Conservation (phyloP, 805 yeast genomes). For the Candida patagonica region DNA sequence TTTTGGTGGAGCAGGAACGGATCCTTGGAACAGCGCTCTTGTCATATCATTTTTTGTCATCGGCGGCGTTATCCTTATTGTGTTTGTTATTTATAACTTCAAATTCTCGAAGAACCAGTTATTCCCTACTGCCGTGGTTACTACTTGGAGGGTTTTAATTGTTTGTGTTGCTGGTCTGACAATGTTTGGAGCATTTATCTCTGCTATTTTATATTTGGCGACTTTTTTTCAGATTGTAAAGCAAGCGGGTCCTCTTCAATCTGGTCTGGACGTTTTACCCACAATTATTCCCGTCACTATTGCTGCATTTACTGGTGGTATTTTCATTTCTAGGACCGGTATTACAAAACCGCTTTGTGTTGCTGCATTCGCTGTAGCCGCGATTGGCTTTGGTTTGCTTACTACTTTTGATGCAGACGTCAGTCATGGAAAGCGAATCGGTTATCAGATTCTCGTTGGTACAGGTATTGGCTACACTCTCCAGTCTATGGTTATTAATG, state of each 20-base stretch:
- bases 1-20: constrained; percentile 37
- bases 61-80: constrained; percentile 34
- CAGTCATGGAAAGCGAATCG: constrained; percentile 30
- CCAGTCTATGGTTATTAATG: constrained; percentile 36
- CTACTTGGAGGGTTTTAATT: constrained; percentile 14
- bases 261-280: constrained; percentile 36
- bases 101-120: constrained; percentile 31
- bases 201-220: constrained; percentile 39
- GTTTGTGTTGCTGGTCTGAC: constrained; percentile 30
- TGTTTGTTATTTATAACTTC: constrained; percentile 29
- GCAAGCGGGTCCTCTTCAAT: constrained; percentile 30
- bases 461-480: constrained; percentile 36
- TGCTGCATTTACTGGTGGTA: constrained; percentile 36
- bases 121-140: constrained; percentile 21
- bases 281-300: constrained; percentile 36
- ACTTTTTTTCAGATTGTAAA: constrained; percentile 39
- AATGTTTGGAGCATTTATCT: constrained; percentile 37
- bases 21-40: constrained; percentile 45
- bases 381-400: constrained; percentile 39
- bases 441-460: constrained; percentile 39
- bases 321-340: constrained; percentile 34
- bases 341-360: constrained; percentile 35
- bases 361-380: constrained; percentile 28
- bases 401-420: constrained; percentile 34
- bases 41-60: constrained; percentile 36